phyloP scores from a whole-genome alignment of 2,329 filamentous ascomycete genomes.

The Volutella citrinella region DNA sequence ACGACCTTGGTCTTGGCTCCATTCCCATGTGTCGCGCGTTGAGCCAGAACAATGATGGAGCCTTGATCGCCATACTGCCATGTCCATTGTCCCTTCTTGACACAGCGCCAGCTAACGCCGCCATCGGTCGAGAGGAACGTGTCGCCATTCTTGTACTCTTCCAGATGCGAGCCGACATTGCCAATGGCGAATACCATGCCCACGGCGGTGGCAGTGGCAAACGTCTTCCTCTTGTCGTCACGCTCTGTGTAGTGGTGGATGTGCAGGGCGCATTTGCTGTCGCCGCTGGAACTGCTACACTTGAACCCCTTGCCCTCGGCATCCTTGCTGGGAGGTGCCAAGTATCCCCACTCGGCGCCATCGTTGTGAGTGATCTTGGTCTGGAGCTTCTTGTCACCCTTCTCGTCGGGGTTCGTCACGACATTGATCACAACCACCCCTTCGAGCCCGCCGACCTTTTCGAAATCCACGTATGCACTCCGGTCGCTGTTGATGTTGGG shows the following conservation, averaged over 20 bases:
- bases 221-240: slow-evolving; percentile 75
- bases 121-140: slow-evolving; percentile 91
- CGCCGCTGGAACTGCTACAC: slow-evolving; percentile 60
- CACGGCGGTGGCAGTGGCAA: slow-evolving; percentile 81
- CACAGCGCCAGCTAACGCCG: slow-evolving; percentile 81
- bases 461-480: slow-evolving; percentile 83
- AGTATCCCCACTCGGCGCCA: slow-evolving; percentile 78
- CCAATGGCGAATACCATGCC: slow-evolving; percentile 89
- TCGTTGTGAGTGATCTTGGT: slow-evolving; percentile 97
- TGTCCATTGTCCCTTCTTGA: slow-evolving; percentile 83
- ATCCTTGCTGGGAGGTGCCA: slow-evolving; percentile 70
- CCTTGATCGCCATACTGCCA: slow-evolving; percentile 98
- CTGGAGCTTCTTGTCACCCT: slow-evolving; percentile 80
- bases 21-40: slow-evolving; percentile 66
- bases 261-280: slow-evolving; percentile 76
- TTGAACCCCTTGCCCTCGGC: slow-evolving; percentile 67
- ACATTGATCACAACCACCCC: slow-evolving; percentile 86
- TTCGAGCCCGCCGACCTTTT: slow-evolving; percentile 90
- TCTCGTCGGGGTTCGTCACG: slow-evolving; percentile 71
- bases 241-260: slow-evolving; percentile 96
- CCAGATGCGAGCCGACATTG: slow-evolving; percentile 76
- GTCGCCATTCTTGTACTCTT: slow-evolving; percentile 67
- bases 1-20: slow-evolving; percentile 64
- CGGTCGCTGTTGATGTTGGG: slow-evolving; percentile 77
- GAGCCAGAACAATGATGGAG: slow-evolving; percentile 84